Evolutionary conservation across 2,329 filamentous ascomycete genomes (phyloP).

Genomic region (Ophiostoma populinum): DNA sequence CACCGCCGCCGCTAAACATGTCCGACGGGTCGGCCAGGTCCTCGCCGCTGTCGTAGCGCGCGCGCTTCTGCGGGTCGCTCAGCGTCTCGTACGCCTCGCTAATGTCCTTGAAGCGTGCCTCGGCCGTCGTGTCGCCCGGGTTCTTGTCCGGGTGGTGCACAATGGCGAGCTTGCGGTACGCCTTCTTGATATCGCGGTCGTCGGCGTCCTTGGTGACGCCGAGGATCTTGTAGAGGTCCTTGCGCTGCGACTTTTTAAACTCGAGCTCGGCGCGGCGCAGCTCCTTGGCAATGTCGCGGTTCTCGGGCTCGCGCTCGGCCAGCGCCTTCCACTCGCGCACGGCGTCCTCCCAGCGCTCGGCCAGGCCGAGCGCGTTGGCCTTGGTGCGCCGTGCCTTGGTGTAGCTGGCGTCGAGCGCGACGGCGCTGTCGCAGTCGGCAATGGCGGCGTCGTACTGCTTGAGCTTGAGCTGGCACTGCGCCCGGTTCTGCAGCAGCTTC

Average conservation of each 20-base stretch:
- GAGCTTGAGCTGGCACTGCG: constrained; percentile 65
- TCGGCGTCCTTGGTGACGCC: constrained; percentile 71
- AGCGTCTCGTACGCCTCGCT: constrained; percentile 93
- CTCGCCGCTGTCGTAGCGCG: constrained; percentile 79
- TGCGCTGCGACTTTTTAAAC: constrained; percentile 91
- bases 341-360: constrained; percentile 83
- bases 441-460: constrained; percentile 74
- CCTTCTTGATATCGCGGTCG: constrained; percentile 83
- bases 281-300: constrained; percentile 66
- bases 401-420: constrained; percentile 70
- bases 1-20: constrained; percentile 57
- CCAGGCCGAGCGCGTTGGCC: constrained; percentile 72
- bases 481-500: constrained; percentile 87
- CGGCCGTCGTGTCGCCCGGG: constrained; percentile 65
- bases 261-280: constrained; percentile 83
- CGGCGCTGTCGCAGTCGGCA: constrained; percentile 68
- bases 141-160: constrained; percentile 97
- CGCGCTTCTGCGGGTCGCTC: constrained; percentile 86
- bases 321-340: constrained; percentile 79
- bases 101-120: constrained; percentile 92
- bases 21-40: constrained; percentile 79
- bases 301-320: constrained; percentile 65
- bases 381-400: constrained; percentile 85
- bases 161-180: constrained; percentile 88
- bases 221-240: constrained; percentile 98